Conservation (phyloP, 345 rosid genomes). For the Lenwebbia sp. region DNA sequence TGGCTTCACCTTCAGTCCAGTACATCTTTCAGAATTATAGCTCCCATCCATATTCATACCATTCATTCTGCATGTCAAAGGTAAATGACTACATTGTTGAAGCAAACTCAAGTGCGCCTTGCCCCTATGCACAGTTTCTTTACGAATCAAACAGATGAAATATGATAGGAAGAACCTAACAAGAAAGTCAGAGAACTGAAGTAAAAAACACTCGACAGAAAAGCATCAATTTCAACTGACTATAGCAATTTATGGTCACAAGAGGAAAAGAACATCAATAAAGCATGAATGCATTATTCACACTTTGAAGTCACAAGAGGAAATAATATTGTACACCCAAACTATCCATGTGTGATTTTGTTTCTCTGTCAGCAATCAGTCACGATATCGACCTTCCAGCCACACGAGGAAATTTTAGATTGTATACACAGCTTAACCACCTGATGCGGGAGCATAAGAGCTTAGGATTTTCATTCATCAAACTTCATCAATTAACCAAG, state of each 20-base stretch:
- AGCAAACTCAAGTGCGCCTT: background rate
- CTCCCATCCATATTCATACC: slow-evolving; percentile 25
- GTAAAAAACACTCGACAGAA: background rate
- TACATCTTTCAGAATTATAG: slow-evolving; percentile 35
- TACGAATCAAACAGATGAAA: background rate
- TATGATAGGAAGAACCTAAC: background rate
- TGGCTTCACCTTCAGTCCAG: slow-evolving; percentile 55
- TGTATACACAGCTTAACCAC: background rate
- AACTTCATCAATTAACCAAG: too few species aligned
- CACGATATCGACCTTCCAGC: background rate
- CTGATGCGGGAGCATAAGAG: too few species aligned
- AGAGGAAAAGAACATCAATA: background rate
- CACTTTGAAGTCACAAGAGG: background rate
- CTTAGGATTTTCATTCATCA: too few species aligned
- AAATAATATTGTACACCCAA: background rate
- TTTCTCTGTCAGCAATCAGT: background rate
- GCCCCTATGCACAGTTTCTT: background rate
- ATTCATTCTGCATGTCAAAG: slow-evolving; percentile 35
- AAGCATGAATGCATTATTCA: background rate
- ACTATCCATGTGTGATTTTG: background rate
- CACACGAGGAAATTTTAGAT: background rate
- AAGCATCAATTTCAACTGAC: background rate
- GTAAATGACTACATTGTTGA: background rate
- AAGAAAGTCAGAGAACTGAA: background rate
- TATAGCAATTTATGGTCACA: background rate